Percentiles rank a stretch among this genome's conserved stretches.
Evolutionary conservation across 2,329 filamentous ascomycete species (phyloP).

Genomic region (Colletotrichum salicis): DNA sequence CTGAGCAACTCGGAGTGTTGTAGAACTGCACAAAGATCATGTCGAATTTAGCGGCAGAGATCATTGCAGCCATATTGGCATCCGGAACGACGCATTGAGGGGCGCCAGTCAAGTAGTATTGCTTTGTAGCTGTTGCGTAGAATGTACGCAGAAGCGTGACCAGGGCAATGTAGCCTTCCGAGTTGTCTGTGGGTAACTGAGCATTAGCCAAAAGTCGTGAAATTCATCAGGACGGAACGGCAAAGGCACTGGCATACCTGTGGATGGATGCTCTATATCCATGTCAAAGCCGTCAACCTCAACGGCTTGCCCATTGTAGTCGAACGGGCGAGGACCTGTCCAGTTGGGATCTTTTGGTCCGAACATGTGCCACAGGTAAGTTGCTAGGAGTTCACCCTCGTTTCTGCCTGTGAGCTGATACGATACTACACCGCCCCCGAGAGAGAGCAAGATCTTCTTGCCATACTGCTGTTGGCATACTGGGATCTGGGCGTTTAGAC

Average conservation of each 20-base stretch:
- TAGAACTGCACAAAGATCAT: conserved; percentile 59
- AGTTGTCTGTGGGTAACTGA: conserved; percentile 37
- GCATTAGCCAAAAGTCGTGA: neutral
- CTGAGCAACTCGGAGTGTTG: conserved; percentile 56
- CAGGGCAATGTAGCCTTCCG: conserved; percentile 44
- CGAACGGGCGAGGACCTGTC: conserved; percentile 40
- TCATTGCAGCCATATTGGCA: conserved; percentile 54
- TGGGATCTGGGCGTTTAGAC: conserved; percentile 49
- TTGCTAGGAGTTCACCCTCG: conserved; percentile 50
- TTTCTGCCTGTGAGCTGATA: conserved; percentile 50
- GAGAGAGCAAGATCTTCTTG: conserved; percentile 54
- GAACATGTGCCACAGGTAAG: conserved; percentile 52
- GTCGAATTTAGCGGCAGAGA: conserved; percentile 51
- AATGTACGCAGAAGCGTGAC: conserved; percentile 40
- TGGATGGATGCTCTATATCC: conserved; percentile 46
- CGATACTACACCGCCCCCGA: conserved; percentile 48
- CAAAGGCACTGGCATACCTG: conserved; percentile 2
- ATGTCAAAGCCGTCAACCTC: conserved; percentile 47
- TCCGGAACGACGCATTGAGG: conserved; percentile 55
- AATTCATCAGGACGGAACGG: no score
- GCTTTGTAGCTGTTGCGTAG: conserved; percentile 36
- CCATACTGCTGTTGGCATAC: conserved; percentile 49
- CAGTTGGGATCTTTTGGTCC: conserved; percentile 48
- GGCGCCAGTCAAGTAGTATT: conserved; percentile 57
- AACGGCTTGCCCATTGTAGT: conserved; percentile 38